Evolutionary conservation across 495 filamentous ascomycete species (phyloP).

Genomic region (Penicillium tannophilum): DNA sequence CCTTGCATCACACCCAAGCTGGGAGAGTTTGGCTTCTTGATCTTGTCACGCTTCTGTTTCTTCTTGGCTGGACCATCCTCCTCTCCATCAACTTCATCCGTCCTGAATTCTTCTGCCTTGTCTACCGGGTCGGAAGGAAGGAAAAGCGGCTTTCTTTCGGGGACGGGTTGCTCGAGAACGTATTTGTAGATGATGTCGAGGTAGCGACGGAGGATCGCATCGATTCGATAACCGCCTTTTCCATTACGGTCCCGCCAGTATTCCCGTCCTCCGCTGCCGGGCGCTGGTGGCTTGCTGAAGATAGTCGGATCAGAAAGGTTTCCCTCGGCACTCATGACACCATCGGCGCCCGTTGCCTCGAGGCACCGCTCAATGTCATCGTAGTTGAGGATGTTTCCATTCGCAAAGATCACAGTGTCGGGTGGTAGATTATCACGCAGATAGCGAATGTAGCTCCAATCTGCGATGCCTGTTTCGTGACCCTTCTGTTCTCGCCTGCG

Average conservation of each 20-base stretch:
- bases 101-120: conserved; percentile 33
- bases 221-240: conserved; percentile 84
- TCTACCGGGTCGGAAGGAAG: conserved; percentile 62
- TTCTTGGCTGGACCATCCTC: conserved; percentile 56
- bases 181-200: conserved; percentile 83
- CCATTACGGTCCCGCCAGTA: conserved; percentile 86
- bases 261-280: conserved; percentile 66
- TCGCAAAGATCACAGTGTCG: conserved; percentile 93
- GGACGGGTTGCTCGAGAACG: conserved; percentile 63
- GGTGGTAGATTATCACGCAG: conserved; percentile 80
- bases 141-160: conserved; percentile 70
- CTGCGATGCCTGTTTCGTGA: conserved; percentile 90
- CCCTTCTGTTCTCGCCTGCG: conserved; percentile 90
- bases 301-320: conserved; percentile 89
- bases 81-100: conserved; percentile 40
- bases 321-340: conserved; percentile 93
- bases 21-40: conserved; percentile 55
- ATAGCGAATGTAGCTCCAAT: conserved; percentile 83
- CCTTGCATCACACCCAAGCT: conserved; percentile 85
- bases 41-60: conserved; percentile 61
- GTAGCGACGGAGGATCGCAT: conserved; percentile 84
- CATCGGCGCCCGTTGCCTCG: conserved; percentile 84
- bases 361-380: conserved; percentile 81
- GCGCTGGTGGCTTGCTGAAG: conserved; percentile 67
- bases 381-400: conserved; percentile 87